Percentiles rank a stretch among this genome's conserved stretches.
Conservation (phyloP, 352 stramenopile genomes). For the Phytopythium ostracodes region DNA sequence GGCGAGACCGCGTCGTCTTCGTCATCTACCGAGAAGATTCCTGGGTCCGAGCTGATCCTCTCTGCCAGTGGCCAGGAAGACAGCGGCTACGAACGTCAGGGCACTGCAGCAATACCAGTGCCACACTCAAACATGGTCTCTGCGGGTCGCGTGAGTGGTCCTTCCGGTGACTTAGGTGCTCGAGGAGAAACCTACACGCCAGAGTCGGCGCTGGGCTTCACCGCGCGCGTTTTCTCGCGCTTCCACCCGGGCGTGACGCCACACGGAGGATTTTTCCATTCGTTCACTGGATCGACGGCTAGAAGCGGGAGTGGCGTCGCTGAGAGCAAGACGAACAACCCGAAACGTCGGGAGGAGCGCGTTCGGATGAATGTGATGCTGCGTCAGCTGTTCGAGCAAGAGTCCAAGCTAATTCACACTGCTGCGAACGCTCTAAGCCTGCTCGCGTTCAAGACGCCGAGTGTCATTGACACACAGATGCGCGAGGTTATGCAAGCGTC, state of each 20-base stretch:
- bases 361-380: conserved; percentile 32
- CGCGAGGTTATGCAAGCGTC: conserved; percentile 32
- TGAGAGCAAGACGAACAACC: conserved; percentile 4
- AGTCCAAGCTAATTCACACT: conserved; percentile 54
- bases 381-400: conserved; percentile 49
- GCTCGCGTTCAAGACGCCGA: conserved; percentile 42
- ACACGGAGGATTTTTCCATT: conserved; percentile 55
- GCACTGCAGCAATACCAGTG: background rate
- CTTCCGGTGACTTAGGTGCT: conserved; percentile 6
- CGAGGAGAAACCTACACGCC: conserved; percentile 4
- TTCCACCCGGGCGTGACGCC: conserved; percentile 41
- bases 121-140: background rate
- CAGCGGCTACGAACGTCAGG: background rate
- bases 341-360: conserved; percentile 23
- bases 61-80: background rate
- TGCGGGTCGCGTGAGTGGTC: background rate
- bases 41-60: conserved; percentile 1
- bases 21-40: background rate
- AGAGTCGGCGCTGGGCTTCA: conserved; percentile 37
- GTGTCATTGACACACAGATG: conserved; percentile 30
- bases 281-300: conserved; percentile 31
- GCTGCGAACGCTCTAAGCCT: conserved; percentile 57
- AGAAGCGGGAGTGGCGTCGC: background rate
- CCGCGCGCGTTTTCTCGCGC: conserved; percentile 69
- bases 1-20: background rate